phyloP scores from a whole-genome alignment of 2,329 filamentous ascomycete genomes.

The Curvularia lunata region DNA sequence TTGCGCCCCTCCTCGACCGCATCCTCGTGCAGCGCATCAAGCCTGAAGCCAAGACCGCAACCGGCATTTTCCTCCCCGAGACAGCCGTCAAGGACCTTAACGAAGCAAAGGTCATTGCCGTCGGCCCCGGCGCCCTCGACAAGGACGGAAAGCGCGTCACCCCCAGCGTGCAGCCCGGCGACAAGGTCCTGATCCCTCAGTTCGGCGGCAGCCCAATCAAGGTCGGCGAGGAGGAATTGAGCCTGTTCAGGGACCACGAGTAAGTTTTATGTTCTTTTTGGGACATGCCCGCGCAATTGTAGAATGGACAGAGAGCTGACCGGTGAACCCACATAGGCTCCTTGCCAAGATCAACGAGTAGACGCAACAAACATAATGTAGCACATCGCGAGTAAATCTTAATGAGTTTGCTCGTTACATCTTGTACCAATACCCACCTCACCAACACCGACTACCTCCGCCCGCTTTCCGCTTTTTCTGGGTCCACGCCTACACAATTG shows the following conservation, averaged over 20 bases:
- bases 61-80: constrained; percentile 97
- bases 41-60: constrained; percentile 93
- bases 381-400: not conserved
- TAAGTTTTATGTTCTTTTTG: constrained; percentile 62
- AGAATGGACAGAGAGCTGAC: constrained; percentile 2
- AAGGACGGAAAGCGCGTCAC: constrained; percentile 87
- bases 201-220: constrained; percentile 95
- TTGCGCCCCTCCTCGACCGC: constrained; percentile 95
- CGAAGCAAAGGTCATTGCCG: constrained; percentile 94
- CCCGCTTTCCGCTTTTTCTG: not conserved
- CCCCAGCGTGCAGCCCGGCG: constrained; percentile 81
- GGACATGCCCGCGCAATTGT: not conserved
- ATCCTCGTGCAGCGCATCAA: constrained; percentile 98
- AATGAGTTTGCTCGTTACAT: constrained; percentile 30
- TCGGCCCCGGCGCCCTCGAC: constrained; percentile 87
- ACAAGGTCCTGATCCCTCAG: constrained; percentile 94
- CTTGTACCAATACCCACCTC: constrained; percentile 37
- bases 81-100: constrained; percentile 97
- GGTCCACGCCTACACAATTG: constrained; percentile 7
- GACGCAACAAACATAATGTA: constrained; percentile 8
- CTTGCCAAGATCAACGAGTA: constrained; percentile 99
- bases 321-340: constrained; percentile 66
- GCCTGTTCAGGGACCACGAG: constrained; percentile 97
- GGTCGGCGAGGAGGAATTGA: constrained; percentile 96
- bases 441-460: not conserved